A percentile compares a stretch with the other conserved stretches of the same genome.
phyloP scores from a whole-genome alignment of 2,329 filamentous ascomycete species.

The Nigrospora sphaerica region DNA sequence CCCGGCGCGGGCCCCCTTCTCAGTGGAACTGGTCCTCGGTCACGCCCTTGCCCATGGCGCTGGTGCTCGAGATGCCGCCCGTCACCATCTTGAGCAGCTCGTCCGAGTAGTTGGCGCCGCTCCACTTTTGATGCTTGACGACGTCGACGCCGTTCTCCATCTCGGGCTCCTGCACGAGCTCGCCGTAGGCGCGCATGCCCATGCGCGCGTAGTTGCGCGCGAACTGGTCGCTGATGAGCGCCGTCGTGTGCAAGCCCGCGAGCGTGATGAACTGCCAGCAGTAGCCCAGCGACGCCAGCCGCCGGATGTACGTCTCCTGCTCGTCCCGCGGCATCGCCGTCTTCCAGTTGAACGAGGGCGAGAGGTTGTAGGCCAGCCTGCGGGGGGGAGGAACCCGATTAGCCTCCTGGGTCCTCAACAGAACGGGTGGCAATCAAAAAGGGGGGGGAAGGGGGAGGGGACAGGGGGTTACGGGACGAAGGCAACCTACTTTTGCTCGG shows the following conservation, averaged over 20 bases:
- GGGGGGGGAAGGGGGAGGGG: not conserved
- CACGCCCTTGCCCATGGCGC: constrained; percentile 95
- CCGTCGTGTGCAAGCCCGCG: constrained; percentile 90
- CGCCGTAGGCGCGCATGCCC: constrained; percentile 95
- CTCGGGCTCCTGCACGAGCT: constrained; percentile 96
- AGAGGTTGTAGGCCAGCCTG: constrained; percentile 95
- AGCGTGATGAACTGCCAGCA: constrained; percentile 99
- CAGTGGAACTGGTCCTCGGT: constrained; percentile 93
- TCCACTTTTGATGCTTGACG: constrained; percentile 99
- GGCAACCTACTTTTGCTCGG: constrained; percentile 79
- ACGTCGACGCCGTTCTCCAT: constrained; percentile 88
- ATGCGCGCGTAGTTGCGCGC: constrained; percentile 70
- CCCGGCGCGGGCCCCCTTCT: not conserved
- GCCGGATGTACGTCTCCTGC: constrained; percentile 95
- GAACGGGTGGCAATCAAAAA: too few species aligned
- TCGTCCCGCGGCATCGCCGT: constrained; percentile 84
- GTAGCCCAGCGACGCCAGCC: constrained; percentile 82
- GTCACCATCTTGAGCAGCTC: constrained; percentile 96
- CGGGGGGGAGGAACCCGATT: not conserved
- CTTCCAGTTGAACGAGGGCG: constrained; percentile 99
- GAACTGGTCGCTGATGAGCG: constrained; percentile 86
- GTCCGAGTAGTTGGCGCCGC: constrained; percentile 88
- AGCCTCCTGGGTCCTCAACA: not conserved
- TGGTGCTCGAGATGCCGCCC: constrained; percentile 83
- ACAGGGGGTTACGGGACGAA: not conserved